Percentiles rank a stretch among this genome's conserved stretches.
phyloP scores from a whole-genome alignment of 768 basidiomycete species.

The Pholiota microspora region DNA sequence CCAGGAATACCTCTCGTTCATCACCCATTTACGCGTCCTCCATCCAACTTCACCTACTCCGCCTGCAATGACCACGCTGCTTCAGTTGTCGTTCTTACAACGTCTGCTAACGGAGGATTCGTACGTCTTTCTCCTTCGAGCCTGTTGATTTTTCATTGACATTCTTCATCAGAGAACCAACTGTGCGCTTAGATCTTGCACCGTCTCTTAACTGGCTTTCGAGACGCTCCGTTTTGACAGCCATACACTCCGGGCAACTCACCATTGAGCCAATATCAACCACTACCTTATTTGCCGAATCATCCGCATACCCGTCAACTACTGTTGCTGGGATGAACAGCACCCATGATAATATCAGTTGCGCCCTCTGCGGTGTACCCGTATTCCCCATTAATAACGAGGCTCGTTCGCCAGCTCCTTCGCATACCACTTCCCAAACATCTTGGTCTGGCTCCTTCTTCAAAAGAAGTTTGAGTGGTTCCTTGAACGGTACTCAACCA shows the following conservation, averaged over 20 bases:
- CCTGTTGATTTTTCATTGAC: constrained; percentile 11
- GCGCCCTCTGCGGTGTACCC: constrained; percentile 75
- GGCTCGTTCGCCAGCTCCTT: constrained; percentile 30
- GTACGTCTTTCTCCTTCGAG: constrained; percentile 46
- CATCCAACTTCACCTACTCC: constrained; percentile 59
- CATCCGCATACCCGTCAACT: constrained; percentile 35
- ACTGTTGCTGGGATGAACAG: constrained; percentile 44
- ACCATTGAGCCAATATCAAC: constrained; percentile 84
- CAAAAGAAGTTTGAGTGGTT: constrained; percentile 38
- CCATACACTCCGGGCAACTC: constrained; percentile 86
- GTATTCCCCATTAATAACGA: constrained; percentile 42
- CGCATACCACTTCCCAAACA: constrained; percentile 22
- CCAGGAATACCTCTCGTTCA: constrained; percentile 75
- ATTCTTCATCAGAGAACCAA: constrained; percentile 67
- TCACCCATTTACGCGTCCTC: constrained; percentile 71
- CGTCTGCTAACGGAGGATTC: constrained; percentile 80
- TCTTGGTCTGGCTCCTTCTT: constrained; percentile 60
- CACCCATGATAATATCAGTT: constrained; percentile 55
- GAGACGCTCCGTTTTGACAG: constrained; percentile 76
- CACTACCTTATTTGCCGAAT: constrained; percentile 54
- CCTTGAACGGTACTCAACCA: constrained; percentile 25
- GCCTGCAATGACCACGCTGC: constrained; percentile 71
- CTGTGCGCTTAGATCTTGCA: constrained; percentile 89
- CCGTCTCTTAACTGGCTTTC: constrained; percentile 95
- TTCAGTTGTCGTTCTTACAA: constrained; percentile 75